Conservation (phyloP, 2,329 filamentous ascomycete species). For the Fusarium drepaniforme region DNA sequence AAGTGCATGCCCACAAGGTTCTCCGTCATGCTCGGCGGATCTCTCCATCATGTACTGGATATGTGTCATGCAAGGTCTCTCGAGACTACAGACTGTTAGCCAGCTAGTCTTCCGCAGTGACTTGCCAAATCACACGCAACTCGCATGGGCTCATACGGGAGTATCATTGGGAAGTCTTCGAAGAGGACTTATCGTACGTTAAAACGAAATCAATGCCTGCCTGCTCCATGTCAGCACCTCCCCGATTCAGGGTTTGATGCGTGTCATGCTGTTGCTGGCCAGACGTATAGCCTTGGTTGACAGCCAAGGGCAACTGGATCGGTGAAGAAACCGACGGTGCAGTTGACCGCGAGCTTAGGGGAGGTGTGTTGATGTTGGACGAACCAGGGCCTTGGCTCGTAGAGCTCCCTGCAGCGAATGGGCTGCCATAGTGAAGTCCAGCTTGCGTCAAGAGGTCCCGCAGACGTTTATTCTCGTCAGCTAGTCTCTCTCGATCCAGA, state of each 20-base stretch:
- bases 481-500: slow-evolving; percentile 80
- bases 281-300: slow-evolving; percentile 44
- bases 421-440: slow-evolving; percentile 56
- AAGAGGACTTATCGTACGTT: slow-evolving; percentile 79
- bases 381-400: slow-evolving; percentile 68
- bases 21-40: slow-evolving; percentile 69
- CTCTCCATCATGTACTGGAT: slow-evolving; percentile 81
- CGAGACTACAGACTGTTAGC: slow-evolving; percentile 76
- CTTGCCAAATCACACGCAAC: slow-evolving; percentile 38
- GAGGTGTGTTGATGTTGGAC: slow-evolving; percentile 46
- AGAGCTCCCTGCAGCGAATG: slow-evolving; percentile 56
- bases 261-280: slow-evolving; percentile 48
- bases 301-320: slow-evolving; percentile 28
- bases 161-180: slow-evolving; percentile 75
- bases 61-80: slow-evolving; percentile 94
- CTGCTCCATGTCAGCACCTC: slow-evolving; percentile 79
- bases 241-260: slow-evolving; percentile 43
- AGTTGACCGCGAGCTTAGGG: slow-evolving; percentile 58
- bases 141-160: slow-evolving; percentile 59
- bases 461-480: slow-evolving; percentile 84
- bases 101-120: slow-evolving; percentile 41
- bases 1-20: slow-evolving; percentile 87
- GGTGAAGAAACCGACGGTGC: slow-evolving; percentile 54
- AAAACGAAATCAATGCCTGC: slow-evolving; percentile 91
- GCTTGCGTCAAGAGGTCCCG: slow-evolving; percentile 67